These are phyloP conservation scores for Cystobasidiopsis lactophilus DNA, from an alignment of 768 basidiomycete species.

Conservation along the genomic window DNA sequence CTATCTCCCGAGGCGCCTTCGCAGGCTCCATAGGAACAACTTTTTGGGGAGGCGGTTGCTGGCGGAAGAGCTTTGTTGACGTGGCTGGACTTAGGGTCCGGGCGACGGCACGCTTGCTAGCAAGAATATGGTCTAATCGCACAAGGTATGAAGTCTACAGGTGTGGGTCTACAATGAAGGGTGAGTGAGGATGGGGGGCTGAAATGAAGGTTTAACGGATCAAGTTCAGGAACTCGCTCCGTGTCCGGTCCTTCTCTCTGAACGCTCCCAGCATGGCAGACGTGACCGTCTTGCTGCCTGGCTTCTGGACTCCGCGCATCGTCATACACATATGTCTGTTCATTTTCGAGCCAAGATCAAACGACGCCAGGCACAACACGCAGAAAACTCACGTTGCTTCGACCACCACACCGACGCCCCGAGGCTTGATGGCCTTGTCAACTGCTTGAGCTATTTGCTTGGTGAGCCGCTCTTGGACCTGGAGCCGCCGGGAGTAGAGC, in stretches of 20 bases:
- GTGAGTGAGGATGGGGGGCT: too few relatives aligned
- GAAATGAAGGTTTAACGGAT: slow-evolving; percentile 31
- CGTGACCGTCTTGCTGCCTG: slow-evolving; percentile 80
- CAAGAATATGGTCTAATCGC: too few relatives aligned
- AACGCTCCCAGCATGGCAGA: slow-evolving; percentile 98
- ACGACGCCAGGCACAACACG: neutral
- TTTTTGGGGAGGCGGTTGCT: neutral
- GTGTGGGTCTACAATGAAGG: too few relatives aligned
- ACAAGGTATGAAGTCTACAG: too few relatives aligned
- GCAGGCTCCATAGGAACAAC: neutral
- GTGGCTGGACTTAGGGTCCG: too few relatives aligned
- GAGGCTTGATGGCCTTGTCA: slow-evolving; percentile 89
- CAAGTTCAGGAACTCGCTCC: slow-evolving; percentile 82
- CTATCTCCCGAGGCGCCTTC: neutral
- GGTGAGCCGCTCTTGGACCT: slow-evolving; percentile 92
- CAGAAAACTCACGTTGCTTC: slow-evolving; percentile 64
- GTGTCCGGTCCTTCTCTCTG: slow-evolving; percentile 92
- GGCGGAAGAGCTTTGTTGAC: neutral
- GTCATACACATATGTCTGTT: slow-evolving; percentile 92
- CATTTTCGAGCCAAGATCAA: slow-evolving; percentile 1
- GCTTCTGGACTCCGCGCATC: slow-evolving; percentile 98
- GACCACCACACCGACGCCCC: slow-evolving; percentile 97
- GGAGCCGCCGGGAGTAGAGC: slow-evolving; percentile 81
- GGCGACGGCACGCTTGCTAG: too few relatives aligned
- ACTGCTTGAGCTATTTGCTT: slow-evolving; percentile 96